Evolutionary conservation across 192 early-diverging fungal species (phyloP).

Genomic region (Thamnidium elegans): DNA sequence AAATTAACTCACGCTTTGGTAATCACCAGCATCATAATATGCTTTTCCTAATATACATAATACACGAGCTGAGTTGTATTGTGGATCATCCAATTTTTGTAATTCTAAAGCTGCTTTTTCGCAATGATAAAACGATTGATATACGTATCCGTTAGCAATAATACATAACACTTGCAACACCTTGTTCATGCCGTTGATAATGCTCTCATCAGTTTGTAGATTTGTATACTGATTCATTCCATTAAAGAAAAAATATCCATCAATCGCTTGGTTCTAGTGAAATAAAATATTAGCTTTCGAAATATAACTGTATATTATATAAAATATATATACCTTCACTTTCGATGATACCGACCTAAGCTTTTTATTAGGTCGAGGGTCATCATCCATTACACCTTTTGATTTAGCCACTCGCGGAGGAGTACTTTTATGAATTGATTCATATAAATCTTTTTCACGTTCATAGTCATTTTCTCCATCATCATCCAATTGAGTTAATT

Average conservation of each 20-base stretch:
- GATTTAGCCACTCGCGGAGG: background rate
- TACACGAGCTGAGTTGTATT: constrained; percentile 30
- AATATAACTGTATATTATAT: no score
- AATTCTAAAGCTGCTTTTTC: constrained; percentile 18
- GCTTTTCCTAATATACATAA: constrained; percentile 26
- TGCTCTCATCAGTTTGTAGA: background rate
- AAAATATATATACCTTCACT: no score
- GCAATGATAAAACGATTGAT: constrained; percentile 30
- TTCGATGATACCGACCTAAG: no score
- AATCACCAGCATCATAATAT: constrained; percentile 31
- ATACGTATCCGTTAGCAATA: constrained; percentile 21
- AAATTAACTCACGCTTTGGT: constrained; percentile 17
- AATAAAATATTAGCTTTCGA: no score
- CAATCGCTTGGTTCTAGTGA: no score
- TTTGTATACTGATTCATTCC: no score
- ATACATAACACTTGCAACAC: constrained; percentile 20
- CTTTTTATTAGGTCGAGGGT: no score
- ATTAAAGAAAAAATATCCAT: no score
- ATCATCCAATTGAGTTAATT: background rate
- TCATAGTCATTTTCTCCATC: background rate
- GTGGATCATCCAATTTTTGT: constrained; percentile 30
- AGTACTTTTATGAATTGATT: background rate
- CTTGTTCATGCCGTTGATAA: constrained; percentile 20
- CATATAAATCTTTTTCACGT: background rate
- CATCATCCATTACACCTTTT: no score